A percentile compares a stretch with the other conserved stretches of the same genome.
phyloP scores from a whole-genome alignment of 2,329 filamentous ascomycete species.

The Teratosphaeria gauchensis region DNA sequence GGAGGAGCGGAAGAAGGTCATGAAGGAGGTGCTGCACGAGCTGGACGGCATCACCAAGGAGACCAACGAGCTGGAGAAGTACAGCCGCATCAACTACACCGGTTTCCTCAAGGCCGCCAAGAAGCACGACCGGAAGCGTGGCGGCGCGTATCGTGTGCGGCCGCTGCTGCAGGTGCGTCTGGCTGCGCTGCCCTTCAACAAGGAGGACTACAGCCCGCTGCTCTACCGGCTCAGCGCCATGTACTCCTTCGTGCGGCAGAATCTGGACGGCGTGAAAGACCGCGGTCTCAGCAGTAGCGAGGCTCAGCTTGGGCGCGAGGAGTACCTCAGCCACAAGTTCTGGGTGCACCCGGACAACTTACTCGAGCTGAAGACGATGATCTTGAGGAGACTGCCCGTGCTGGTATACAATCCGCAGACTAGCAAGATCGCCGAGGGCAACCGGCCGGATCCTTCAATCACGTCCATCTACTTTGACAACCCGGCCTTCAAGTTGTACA shows the following conservation, averaged over 20 bases:
- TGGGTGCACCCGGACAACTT: conserved; percentile 96
- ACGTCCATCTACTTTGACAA: conserved; percentile 97
- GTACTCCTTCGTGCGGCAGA: conserved; percentile 88
- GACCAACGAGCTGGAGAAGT: conserved; percentile 87
- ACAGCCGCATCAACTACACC: conserved; percentile 93
- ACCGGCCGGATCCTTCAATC: conserved; percentile 72
- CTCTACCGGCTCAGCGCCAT: conserved; percentile 83
- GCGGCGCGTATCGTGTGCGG: conserved; percentile 74
- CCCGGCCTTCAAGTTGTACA: conserved; percentile 74
- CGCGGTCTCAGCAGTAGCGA: conserved; percentile 12
- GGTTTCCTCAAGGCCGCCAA: conserved; percentile 97
- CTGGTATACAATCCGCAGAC: conserved; percentile 87
- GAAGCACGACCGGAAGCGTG: conserved; percentile 94
- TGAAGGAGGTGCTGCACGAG: conserved; percentile 66
- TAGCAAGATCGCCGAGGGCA: conserved; percentile 70
- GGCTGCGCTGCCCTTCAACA: conserved; percentile 85
- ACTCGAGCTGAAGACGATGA: conserved; percentile 92
- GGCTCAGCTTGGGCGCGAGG: conserved; percentile 15
- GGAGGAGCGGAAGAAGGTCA: conserved; percentile 39
- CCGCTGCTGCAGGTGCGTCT: conserved; percentile 86
- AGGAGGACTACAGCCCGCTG: conserved; percentile 83
- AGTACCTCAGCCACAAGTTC: conserved; percentile 37
- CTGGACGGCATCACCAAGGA: conserved; percentile 83
- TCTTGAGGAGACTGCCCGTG: conserved; percentile 79
- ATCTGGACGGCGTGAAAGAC: conserved; percentile 51